Evolutionary conservation across 2,329 filamentous ascomycete genomes (phyloP).

Genomic region (Penicillium brevicompactum): DNA sequence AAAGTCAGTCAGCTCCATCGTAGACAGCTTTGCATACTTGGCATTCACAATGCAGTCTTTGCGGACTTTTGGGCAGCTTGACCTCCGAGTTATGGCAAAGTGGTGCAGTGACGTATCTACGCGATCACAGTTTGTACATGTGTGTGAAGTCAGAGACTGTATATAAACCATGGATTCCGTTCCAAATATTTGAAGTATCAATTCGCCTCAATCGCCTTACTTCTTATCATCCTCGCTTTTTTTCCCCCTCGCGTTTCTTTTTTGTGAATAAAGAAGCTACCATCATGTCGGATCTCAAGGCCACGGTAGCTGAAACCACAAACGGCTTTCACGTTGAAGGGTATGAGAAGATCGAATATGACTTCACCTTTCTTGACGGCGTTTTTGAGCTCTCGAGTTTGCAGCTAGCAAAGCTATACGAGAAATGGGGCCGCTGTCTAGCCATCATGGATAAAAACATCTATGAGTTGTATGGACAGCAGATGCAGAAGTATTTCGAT

Average conservation of each 20-base stretch:
- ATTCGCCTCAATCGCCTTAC: not conserved
- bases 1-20: not conserved
- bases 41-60: not conserved
- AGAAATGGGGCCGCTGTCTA: constrained; percentile 3
- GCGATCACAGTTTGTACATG: not conserved
- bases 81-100: not conserved
- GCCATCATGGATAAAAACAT: constrained; percentile 6
- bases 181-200: not conserved
- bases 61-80: not conserved
- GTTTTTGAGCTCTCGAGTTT: not conserved
- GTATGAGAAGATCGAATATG: constrained; percentile 4
- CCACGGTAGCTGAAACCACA: not conserved
- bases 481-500: constrained; percentile 2
- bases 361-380: constrained; percentile 2
- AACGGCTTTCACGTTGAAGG: constrained; percentile 3
- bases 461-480: not conserved
- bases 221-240: too few relatives aligned
- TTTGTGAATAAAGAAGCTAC: too few relatives aligned
- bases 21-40: not conserved
- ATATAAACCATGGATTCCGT: not conserved
- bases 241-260: not conserved
- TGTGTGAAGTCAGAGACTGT: not conserved
- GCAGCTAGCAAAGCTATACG: not conserved
- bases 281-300: constrained; percentile 6
- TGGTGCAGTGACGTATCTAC: not conserved